Conservation (phyloP, 495 filamentous ascomycete genomes). For the Haplographium delicatum region DNA sequence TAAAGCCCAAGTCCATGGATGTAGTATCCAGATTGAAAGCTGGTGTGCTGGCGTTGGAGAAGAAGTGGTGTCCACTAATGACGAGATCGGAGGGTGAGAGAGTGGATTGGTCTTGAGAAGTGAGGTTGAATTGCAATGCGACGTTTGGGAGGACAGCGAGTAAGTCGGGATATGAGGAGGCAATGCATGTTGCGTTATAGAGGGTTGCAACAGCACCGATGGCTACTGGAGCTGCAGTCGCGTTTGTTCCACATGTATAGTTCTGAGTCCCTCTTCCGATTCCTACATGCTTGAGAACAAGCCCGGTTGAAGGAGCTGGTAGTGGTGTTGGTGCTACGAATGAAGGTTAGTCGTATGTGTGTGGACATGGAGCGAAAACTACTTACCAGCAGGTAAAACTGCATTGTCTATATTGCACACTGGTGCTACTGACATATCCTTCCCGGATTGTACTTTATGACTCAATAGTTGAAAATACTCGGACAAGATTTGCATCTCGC, state of each 20-base stretch:
- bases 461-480: conserved; percentile 52
- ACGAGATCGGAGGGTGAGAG: conserved; percentile 50
- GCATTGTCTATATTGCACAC: conserved; percentile 48
- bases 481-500: conserved; percentile 36
- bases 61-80: conserved; percentile 74
- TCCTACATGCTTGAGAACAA: conserved; percentile 67
- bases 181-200: conserved; percentile 81
- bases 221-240: conserved; percentile 52
- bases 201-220: conserved; percentile 78
- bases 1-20: conserved; percentile 51
- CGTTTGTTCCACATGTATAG: conserved; percentile 71
- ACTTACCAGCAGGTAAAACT: conserved; percentile 39
- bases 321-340: conserved; percentile 40
- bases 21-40: conserved; percentile 69
- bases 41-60: conserved; percentile 61
- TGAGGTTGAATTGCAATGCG: conserved; percentile 49
- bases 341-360: background rate
- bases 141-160: conserved; percentile 48
- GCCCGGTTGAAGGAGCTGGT: conserved; percentile 49
- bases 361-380: conserved; percentile 13
- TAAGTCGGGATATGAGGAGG: conserved; percentile 58
- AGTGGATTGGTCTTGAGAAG: conserved; percentile 19
- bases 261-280: conserved; percentile 88
- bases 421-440: conserved; percentile 31
- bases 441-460: conserved; percentile 39